Percentiles rank a stretch among this genome's conserved stretches.
phyloP scores from a whole-genome alignment of 202 grass and related monocot species.

The Zizania palustris region DNA sequence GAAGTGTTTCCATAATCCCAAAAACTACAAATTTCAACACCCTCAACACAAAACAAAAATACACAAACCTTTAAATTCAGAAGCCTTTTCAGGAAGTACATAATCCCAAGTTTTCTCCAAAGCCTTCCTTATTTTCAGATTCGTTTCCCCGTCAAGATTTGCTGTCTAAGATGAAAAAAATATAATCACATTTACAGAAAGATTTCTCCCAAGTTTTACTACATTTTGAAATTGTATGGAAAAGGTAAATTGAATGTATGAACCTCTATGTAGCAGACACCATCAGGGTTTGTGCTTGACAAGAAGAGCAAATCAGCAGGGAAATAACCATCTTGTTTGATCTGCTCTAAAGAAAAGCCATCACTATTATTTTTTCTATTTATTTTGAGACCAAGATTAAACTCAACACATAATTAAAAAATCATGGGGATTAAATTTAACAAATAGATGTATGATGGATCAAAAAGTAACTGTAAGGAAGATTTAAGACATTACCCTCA shows the following conservation, averaged over 20 bases:
- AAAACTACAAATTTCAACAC: constrained; percentile 26
- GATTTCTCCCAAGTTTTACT: not conserved
- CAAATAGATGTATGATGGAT: constrained; percentile 25
- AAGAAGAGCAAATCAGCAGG: constrained; percentile 97
- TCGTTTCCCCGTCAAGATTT: constrained; percentile 99
- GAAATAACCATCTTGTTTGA: constrained; percentile 94
- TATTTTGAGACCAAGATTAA: constrained; percentile 27
- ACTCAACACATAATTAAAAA: not conserved
- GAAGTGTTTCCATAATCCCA: not conserved
- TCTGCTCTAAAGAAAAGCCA: constrained; percentile 76
- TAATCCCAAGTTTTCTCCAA: constrained; percentile 98
- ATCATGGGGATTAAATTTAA: constrained; percentile 16
- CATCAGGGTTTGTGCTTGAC: constrained; percentile 93
- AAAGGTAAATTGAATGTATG: constrained; percentile 35
- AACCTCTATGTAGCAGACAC: constrained; percentile 99
- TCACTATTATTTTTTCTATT: constrained; percentile 59
- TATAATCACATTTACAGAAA: constrained; percentile 24
- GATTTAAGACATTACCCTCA: constrained; percentile 74
- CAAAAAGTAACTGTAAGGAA: not conserved
- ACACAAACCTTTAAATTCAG: constrained; percentile 85
- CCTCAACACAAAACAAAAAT: constrained; percentile 32
- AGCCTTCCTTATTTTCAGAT: constrained; percentile 99
- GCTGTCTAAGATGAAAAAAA: constrained; percentile 70
- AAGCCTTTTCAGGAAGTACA: constrained; percentile 66
- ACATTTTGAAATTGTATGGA: constrained; percentile 15